phyloP scores from a whole-genome alignment of 805 yeast species.

The Saturnispora saitoi region DNA sequence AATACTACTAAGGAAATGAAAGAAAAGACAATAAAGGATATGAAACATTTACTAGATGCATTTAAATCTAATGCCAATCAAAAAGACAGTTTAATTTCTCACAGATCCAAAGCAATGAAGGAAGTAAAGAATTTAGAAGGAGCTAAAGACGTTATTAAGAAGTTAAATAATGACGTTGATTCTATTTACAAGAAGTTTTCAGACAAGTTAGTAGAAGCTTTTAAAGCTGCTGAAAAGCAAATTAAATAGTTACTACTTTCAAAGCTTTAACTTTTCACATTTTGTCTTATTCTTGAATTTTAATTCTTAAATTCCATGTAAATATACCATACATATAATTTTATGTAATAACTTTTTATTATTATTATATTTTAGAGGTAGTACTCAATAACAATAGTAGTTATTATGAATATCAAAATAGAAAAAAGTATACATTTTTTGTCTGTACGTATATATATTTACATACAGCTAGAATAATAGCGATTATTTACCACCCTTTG shows the following conservation, averaged over 20 bases:
- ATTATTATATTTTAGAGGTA: background rate
- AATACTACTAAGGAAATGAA: conserved; percentile 64
- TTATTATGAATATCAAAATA: no score
- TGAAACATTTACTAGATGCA: conserved; percentile 61
- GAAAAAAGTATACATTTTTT: background rate
- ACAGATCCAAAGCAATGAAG: conserved; percentile 52
- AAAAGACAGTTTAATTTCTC: conserved; percentile 43
- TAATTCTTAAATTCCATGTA: background rate
- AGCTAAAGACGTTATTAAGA: conserved; percentile 47
- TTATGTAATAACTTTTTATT: background rate
- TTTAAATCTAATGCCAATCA: conserved; percentile 42
- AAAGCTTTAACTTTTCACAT: background rate
- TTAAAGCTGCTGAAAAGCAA: conserved; percentile 44
- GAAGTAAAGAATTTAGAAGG: conserved; percentile 39
- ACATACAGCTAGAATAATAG: background rate
- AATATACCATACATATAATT: background rate
- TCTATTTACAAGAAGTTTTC: conserved; percentile 57
- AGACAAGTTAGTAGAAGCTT: conserved; percentile 46
- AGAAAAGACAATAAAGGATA: conserved; percentile 42
- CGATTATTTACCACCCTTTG: conserved; percentile 33
- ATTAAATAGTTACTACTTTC: background rate
- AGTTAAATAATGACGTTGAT: conserved; percentile 55
- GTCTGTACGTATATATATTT: background rate
- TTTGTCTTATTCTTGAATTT: background rate
- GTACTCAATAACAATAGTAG: background rate